Percentiles rank a stretch among this genome's conserved stretches.
phyloP scores from a whole-genome alignment of 495 filamentous ascomycete genomes.

The Parmelia sp. region DNA sequence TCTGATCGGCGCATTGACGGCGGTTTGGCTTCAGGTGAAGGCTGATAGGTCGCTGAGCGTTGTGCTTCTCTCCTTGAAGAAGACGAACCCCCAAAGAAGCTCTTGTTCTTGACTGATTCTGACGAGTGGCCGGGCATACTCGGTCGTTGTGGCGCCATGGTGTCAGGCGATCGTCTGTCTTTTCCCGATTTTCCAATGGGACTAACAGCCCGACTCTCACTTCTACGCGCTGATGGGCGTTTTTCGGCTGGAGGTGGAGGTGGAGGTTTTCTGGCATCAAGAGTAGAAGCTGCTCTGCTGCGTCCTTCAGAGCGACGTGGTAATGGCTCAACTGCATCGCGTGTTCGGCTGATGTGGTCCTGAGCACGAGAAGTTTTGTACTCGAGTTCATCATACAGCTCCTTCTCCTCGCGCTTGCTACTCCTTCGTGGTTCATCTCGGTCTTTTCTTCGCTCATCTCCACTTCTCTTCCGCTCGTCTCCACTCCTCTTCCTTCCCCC shows the following conservation, averaged over 20 bases:
- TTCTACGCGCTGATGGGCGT: slow-evolving; percentile 14
- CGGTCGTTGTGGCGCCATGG: slow-evolving; percentile 21
- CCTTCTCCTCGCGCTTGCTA: slow-evolving; percentile 18
- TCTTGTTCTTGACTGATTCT: slow-evolving; percentile 19
- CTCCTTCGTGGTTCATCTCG: slow-evolving; percentile 20
- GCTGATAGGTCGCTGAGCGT: slow-evolving; percentile 21
- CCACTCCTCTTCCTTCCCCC: slow-evolving; percentile 16
- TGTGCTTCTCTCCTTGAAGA: slow-evolving; percentile 18
- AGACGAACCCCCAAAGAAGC: slow-evolving; percentile 9
- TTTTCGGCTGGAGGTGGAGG: slow-evolving; percentile 16
- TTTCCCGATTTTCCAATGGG: slow-evolving; percentile 21
- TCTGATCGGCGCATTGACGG: slow-evolving; percentile 31
- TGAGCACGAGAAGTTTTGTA: slow-evolving; percentile 26
- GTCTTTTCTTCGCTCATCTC: slow-evolving; percentile 18
- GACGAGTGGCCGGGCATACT: slow-evolving; percentile 18
- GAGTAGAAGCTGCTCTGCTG: slow-evolving; percentile 19
- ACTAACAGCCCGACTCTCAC: slow-evolving; percentile 19
- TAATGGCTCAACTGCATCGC: slow-evolving; percentile 17
- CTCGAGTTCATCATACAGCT: slow-evolving; percentile 31
- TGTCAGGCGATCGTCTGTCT: slow-evolving; percentile 21
- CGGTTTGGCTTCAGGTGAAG: slow-evolving; percentile 14
- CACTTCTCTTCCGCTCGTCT: slow-evolving; percentile 14
- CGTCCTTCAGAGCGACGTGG: slow-evolving; percentile 13
- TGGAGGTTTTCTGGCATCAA: slow-evolving; percentile 14
- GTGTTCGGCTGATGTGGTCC: slow-evolving; percentile 36